Conservation (phyloP, 1,284 basidiomycete genomes). For the Irpex sp. region DNA sequence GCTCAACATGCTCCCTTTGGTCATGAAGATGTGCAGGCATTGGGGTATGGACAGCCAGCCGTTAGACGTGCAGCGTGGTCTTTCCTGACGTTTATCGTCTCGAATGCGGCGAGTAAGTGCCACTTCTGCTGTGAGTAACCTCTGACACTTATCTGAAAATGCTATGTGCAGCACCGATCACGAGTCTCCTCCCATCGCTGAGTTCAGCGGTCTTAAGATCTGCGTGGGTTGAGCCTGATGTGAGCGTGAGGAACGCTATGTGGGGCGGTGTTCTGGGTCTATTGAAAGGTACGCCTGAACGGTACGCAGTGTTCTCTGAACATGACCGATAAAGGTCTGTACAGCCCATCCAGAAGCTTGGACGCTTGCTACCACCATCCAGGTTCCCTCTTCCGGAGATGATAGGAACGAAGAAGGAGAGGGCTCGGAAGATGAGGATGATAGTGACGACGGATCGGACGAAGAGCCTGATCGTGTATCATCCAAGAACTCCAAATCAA, state of each 20-base stretch:
- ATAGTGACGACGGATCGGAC: too few relatives aligned
- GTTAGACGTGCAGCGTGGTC: slow-evolving; percentile 69
- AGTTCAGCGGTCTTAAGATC: slow-evolving; percentile 63
- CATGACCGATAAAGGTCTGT: not conserved
- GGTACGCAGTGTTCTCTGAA: slow-evolving; percentile 4
- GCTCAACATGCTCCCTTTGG: slow-evolving; percentile 42
- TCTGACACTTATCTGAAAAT: not conserved
- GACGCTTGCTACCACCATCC: slow-evolving; percentile 38
- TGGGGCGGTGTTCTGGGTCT: slow-evolving; percentile 71
- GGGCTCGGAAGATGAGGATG: slow-evolving; percentile 23
- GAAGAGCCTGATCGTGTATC: slow-evolving; percentile 8
- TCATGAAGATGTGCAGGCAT: slow-evolving; percentile 35
- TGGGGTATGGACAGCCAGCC: slow-evolving; percentile 61
- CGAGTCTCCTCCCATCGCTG: slow-evolving; percentile 42
- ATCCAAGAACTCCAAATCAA: not conserved
- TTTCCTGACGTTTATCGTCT: not conserved
- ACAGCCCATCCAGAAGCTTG: slow-evolving; percentile 65
- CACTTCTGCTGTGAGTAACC: too few relatives aligned
- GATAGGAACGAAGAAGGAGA: slow-evolving; percentile 14
- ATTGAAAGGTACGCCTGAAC: slow-evolving; percentile 53
- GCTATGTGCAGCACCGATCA: slow-evolving; percentile 31
- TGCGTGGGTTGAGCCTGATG: slow-evolving; percentile 76
- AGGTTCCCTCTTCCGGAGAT: not conserved
- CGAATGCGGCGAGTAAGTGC: not conserved
- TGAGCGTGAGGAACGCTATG: slow-evolving; percentile 62